Base-by-base conservation (phyloP, 2,329 filamentous ascomycete species). In the Simplicillium aogashimaense region DNA sequence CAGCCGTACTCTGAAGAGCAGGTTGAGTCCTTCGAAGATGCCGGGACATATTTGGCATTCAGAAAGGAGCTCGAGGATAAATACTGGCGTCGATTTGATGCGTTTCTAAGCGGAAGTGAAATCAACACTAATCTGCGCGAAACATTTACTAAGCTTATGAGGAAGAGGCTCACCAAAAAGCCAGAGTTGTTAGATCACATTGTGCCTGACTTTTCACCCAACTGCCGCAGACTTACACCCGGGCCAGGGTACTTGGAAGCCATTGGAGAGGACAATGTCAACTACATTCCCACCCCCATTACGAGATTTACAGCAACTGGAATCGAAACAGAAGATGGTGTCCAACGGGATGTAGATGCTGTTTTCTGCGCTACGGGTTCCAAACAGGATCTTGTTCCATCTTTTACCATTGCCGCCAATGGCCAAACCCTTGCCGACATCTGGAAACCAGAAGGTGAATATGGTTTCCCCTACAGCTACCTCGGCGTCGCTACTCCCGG, bases 321-420 rank as follows among this genome's bases (percentile, higher is more conserved):
- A 0, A 79, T 84, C 36, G 67, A 76, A 47, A 81, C 76, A 0
- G 58, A 55, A 0, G 78, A 83, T 46, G 78, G 78, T 2, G 53
- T 53, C 0, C 63, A 72, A 20, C 60, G 76, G 3, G 65, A 74
- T 13, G 76, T 81, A 0, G 80, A 83, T 44, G 74, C 76, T 11
- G 63, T 84, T 4, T 76, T 86, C 47, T 85, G 79, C 49, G 76
- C 79, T 2, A 86, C 82, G 0, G 82, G 82, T 1, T 77, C 78
- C 7, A 0, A 70, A 54, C 65, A 69, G 9, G 69, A 76, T 46
- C 65, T 73, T 56, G 61, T 71, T 0, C 78, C 78, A 0, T 70
- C 70, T 0, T 85, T 85, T 46, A 64, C 75, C 0, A 74, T 86
- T 46, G 61, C 65, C 17, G 71, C 74, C 2, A 57, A 68, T 37